Percentiles rank a stretch among this genome's conserved stretches.
These are phyloP conservation scores for Eleusine indica DNA, from an alignment of 176 grass and related monocot species.

Conservation along the genomic window DNA sequence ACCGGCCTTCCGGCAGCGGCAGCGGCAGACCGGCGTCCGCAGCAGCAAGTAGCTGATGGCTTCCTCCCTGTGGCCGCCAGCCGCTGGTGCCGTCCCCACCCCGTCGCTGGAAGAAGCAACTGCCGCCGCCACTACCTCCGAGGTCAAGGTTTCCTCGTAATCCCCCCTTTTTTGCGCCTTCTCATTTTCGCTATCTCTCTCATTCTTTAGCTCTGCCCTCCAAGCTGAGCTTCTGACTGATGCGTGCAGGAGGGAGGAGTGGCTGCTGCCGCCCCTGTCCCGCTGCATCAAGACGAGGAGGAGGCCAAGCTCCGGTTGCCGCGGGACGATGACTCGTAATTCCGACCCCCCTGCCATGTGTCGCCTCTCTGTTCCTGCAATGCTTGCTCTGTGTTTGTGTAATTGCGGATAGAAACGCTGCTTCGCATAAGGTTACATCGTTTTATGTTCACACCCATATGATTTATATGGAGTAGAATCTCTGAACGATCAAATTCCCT, in stretches of 20 bases:
- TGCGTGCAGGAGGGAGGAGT: constrained; percentile 37
- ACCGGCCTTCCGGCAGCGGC: constrained; percentile 5
- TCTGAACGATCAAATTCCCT: not conserved
- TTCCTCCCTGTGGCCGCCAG: constrained; percentile 23
- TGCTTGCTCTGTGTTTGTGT: constrained; percentile 35
- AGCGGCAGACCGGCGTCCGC: constrained; percentile 10
- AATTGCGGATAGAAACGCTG: constrained; percentile 20
- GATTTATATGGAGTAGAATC: constrained; percentile 25
- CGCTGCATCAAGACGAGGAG: not conserved
- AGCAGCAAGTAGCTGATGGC: constrained; percentile 24
- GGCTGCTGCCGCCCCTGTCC: constrained; percentile 1
- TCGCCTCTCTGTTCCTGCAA: constrained; percentile 11
- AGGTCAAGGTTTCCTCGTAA: constrained; percentile 27
- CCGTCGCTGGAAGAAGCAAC: constrained; percentile 18
- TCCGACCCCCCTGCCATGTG: constrained; percentile 8
- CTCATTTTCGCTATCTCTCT: not conserved
- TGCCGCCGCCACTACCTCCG: not conserved
- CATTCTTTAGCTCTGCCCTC: constrained; percentile 5
- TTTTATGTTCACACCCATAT: not conserved
- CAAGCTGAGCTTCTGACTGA: constrained; percentile 28
- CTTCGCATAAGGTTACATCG: not conserved
- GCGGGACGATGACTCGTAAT: constrained; percentile 43
- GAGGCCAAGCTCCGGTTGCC: constrained; percentile 29
- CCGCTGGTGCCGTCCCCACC: not conserved
- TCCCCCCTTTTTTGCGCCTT: not conserved